Conservation (phyloP, 495 filamentous ascomycete species). For the Penicillium salamii region DNA sequence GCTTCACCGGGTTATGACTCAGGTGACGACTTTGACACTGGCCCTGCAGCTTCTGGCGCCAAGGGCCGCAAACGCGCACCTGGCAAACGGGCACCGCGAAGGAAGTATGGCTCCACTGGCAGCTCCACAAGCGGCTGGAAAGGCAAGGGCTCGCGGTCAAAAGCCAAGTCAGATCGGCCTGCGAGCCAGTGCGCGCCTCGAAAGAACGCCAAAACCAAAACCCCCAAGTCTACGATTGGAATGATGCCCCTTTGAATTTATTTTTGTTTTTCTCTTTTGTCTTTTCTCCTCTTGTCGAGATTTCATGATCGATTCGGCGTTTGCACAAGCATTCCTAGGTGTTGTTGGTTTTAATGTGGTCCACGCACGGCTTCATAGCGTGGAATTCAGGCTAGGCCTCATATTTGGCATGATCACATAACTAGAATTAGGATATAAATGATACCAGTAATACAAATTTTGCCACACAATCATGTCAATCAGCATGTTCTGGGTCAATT, state of each 20-base stretch:
- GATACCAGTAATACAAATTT: constrained; percentile 18
- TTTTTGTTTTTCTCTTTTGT: constrained; percentile 4
- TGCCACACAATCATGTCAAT: background rate
- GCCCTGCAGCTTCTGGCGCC: constrained; percentile 16
- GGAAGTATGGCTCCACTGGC: constrained; percentile 23
- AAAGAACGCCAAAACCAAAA: constrained; percentile 29
- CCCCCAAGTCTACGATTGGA: constrained; percentile 36
- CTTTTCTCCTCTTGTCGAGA: constrained; percentile 6
- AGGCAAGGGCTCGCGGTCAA: constrained; percentile 24
- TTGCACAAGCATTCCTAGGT: constrained; percentile 22
- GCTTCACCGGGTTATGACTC: constrained; percentile 23
- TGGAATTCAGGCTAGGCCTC: background rate
- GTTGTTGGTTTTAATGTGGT: constrained; percentile 11
- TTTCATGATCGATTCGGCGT: constrained; percentile 22
- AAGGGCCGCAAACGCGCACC: constrained; percentile 29
- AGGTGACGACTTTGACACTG: constrained; percentile 21
- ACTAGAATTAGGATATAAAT: constrained; percentile 16
- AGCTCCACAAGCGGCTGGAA: constrained; percentile 23
- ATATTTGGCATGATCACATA: constrained; percentile 3
- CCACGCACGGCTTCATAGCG: background rate
- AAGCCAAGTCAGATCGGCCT: constrained; percentile 25
- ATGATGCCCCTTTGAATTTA: constrained; percentile 45
- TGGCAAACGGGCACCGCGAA: constrained; percentile 28
- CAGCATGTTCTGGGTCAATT: constrained; percentile 39
- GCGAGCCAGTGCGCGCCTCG: constrained; percentile 24